Evolutionary conservation across 2,329 filamentous ascomycete genomes (phyloP).

Genomic region (Bipolaris zeicola): DNA sequence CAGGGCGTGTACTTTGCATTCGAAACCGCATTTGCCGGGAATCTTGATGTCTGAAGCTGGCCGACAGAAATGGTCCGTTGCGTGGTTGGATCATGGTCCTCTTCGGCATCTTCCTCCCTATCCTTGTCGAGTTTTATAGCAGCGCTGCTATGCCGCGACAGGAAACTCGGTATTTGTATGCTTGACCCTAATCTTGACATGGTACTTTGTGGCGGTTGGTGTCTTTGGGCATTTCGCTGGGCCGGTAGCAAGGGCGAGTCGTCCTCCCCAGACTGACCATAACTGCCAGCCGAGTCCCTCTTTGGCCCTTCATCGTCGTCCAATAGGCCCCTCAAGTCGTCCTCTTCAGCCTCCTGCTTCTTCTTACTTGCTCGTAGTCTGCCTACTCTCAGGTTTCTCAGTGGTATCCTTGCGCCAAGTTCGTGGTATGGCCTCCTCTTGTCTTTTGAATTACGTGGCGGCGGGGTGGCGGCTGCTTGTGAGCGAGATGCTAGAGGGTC

Average conservation of each 20-base stretch:
- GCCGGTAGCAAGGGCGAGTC: constrained; percentile 73
- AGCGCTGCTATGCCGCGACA: constrained; percentile 46
- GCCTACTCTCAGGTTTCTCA: constrained; percentile 64
- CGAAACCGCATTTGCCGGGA: constrained; percentile 88
- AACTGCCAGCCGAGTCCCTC: constrained; percentile 65
- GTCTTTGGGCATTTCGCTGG: constrained; percentile 33
- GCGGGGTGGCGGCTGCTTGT: constrained; percentile 29
- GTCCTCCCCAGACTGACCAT: constrained; percentile 63
- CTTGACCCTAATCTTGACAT: constrained; percentile 58
- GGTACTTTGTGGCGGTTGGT: constrained; percentile 34
- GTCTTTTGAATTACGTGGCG: constrained; percentile 39
- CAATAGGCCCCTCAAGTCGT: constrained; percentile 69
- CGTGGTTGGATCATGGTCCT: constrained; percentile 64
- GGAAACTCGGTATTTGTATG: constrained; percentile 71
- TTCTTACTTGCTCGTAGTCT: constrained; percentile 51
- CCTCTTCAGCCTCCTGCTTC: constrained; percentile 61
- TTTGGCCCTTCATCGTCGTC: constrained; percentile 64
- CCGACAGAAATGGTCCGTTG: constrained; percentile 79
- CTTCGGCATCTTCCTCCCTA: constrained; percentile 52
- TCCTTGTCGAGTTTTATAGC: constrained; percentile 33
- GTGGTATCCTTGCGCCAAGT: constrained; percentile 66
- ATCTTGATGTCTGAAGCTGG: constrained; percentile 72
- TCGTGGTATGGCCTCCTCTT: constrained; percentile 45
- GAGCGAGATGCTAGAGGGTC: constrained; percentile 61
- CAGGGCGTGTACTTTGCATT: constrained; percentile 97